These are phyloP conservation scores for Fraxinus baroniana DNA, from an alignment of 305 asterid species.

Conservation along the genomic window DNA sequence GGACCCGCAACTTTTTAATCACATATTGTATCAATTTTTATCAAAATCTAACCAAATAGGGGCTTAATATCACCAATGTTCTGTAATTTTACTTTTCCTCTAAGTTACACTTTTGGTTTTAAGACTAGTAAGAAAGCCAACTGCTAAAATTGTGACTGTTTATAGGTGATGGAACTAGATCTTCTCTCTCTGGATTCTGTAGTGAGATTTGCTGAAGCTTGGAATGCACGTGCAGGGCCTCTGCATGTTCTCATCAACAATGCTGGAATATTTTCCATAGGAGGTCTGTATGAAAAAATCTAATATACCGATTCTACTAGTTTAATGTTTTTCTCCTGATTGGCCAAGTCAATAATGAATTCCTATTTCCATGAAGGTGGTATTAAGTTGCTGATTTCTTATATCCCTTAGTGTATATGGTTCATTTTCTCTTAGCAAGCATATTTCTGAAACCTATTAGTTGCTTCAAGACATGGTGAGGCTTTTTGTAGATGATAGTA, in stretches of 20 bases:
- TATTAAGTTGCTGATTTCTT: not conserved
- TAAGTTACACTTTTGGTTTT: not conserved
- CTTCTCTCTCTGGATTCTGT: conserved; percentile 88
- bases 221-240: conserved; percentile 76
- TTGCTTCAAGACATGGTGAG: not conserved
- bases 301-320: conserved; percentile 9
- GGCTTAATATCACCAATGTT: not conserved
- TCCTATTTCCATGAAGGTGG: not conserved
- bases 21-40: not conserved
- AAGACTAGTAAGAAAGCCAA: not conserved
- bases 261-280: conserved; percentile 90
- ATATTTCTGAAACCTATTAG: not conserved
- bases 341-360: conserved; percentile 1
- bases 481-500: not conserved
- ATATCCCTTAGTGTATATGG: not conserved
- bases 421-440: conserved; percentile 10
- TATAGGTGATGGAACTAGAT: conserved; percentile 85
- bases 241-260: conserved; percentile 82
- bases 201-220: conserved; percentile 74
- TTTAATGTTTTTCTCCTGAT: not conserved
- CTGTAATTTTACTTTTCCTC: not conserved
- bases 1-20: not conserved
- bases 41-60: not conserved
- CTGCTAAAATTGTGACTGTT: conserved; percentile 6
- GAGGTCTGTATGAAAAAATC: conserved; percentile 53